Evolutionary conservation across 2,329 filamentous ascomycete species (phyloP).

Genomic region (Beauveria pseudobassiana): DNA sequence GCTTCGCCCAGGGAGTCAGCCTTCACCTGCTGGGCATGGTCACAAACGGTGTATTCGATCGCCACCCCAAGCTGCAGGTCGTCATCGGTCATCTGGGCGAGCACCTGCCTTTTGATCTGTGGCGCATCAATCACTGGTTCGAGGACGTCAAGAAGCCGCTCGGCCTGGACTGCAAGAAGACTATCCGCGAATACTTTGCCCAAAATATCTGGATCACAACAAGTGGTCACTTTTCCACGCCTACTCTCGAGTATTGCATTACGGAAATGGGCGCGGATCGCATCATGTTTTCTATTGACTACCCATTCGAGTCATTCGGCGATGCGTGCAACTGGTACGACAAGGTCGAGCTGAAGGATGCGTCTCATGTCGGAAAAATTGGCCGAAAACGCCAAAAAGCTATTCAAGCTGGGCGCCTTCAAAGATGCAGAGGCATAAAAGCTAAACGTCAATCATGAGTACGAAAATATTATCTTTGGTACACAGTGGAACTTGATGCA

Average conservation of each 20-base stretch:
- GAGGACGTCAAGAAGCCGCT: conserved; percentile 47
- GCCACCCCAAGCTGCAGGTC: conserved; percentile 37
- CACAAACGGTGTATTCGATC: conserved; percentile 43
- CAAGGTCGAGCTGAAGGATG: conserved; percentile 25
- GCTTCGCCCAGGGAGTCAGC: conserved; percentile 51
- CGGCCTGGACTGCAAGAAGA: conserved; percentile 39
- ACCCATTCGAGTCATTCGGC: conserved; percentile 41
- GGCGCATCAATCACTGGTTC: conserved; percentile 47
- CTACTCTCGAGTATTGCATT: conserved; percentile 42
- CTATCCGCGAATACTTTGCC: conserved; percentile 44
- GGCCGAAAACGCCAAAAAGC: conserved; percentile 35
- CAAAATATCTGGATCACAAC: conserved; percentile 52
- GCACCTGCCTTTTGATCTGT: conserved; percentile 41
- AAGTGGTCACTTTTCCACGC: conserved; percentile 47
- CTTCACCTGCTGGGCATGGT: conserved; percentile 48
- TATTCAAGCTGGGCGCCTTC: conserved; percentile 31
- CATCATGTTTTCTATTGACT: conserved; percentile 46
- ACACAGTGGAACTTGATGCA: background rate
- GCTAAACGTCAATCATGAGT: background rate
- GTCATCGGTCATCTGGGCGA: conserved; percentile 43
- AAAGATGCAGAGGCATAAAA: conserved; percentile 21
- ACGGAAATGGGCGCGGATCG: conserved; percentile 41
- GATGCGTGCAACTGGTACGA: conserved; percentile 37
- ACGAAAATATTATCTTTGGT: background rate
- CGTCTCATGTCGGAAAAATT: conserved; percentile 29